A percentile compares a stretch with the other conserved stretches of the same genome.
Evolutionary conservation across 2,329 filamentous ascomycete genomes (phyloP).

Genomic region (Leptosphaerulina australis): DNA sequence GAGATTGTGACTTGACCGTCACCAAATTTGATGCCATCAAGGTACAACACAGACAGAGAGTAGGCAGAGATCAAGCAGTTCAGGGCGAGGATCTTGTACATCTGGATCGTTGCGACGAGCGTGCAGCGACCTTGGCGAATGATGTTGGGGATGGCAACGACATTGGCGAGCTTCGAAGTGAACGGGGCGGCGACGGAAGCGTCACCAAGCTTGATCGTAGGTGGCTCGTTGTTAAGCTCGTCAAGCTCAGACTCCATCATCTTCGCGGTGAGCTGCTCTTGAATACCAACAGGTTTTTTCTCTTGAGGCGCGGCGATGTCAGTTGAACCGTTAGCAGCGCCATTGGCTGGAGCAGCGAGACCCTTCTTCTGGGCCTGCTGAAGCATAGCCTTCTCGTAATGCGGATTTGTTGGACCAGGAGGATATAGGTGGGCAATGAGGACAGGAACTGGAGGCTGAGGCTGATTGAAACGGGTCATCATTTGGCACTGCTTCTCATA

Average conservation of each 20-base stretch:
- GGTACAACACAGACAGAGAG: slow-evolving; percentile 92
- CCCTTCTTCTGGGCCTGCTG: slow-evolving; percentile 83
- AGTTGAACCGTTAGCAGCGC: slow-evolving; percentile 36
- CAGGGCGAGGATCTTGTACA: slow-evolving; percentile 99
- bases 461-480: slow-evolving; percentile 95
- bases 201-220: slow-evolving; percentile 94
- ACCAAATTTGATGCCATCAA: slow-evolving; percentile 98
- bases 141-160: slow-evolving; percentile 96
- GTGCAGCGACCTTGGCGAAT: slow-evolving; percentile 97
- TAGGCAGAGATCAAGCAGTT: slow-evolving; percentile 99
- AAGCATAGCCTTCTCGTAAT: slow-evolving; percentile 90
- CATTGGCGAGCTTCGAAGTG: slow-evolving; percentile 95
- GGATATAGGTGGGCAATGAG: slow-evolving; percentile 94
- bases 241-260: slow-evolving; percentile 92
- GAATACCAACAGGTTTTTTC: slow-evolving; percentile 70
- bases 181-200: slow-evolving; percentile 97
- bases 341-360: slow-evolving; percentile 60
- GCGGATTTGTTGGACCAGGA: slow-evolving; percentile 87
- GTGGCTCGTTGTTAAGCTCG: slow-evolving; percentile 76
- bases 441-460: slow-evolving; percentile 86
- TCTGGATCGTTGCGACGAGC: slow-evolving; percentile 96
- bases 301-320: slow-evolving; percentile 32
- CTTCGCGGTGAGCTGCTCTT: slow-evolving; percentile 78
- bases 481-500: slow-evolving; percentile 94
- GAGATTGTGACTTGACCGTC: slow-evolving; percentile 98